Evolutionary conservation across 2,329 filamentous ascomycete species (phyloP).

Genomic region (Rutstroemia sp.): DNA sequence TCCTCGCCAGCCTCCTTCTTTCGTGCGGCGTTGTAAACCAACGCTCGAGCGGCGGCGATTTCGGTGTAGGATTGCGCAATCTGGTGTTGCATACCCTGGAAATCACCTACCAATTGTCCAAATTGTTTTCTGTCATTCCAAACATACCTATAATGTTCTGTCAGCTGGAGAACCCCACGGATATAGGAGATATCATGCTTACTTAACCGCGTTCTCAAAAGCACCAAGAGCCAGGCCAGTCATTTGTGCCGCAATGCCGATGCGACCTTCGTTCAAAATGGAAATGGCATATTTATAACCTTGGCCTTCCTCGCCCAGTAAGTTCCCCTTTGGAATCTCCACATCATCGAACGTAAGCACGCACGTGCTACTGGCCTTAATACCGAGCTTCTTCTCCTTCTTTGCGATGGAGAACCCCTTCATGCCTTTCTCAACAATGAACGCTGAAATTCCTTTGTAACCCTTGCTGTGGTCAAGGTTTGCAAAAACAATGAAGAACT

Average conservation of each 20-base stretch:
- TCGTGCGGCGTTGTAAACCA: slow-evolving; percentile 92
- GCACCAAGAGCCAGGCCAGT: slow-evolving; percentile 90
- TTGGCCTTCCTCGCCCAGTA: slow-evolving; percentile 81
- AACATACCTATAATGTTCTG: slow-evolving; percentile 54
- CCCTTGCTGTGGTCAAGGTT: slow-evolving; percentile 88
- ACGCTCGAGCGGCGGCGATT: slow-evolving; percentile 80
- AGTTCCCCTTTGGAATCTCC: slow-evolving; percentile 76
- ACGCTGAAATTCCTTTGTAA: slow-evolving; percentile 95
- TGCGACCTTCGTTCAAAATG: slow-evolving; percentile 90
- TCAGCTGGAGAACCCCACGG: slow-evolving; percentile 13
- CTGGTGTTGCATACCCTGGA: slow-evolving; percentile 99
- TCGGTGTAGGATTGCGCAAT: slow-evolving; percentile 93
- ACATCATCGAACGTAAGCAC: slow-evolving; percentile 98
- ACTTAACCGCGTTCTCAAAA: slow-evolving; percentile 86
- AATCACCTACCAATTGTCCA: slow-evolving; percentile 84
- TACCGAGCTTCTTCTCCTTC: slow-evolving; percentile 99
- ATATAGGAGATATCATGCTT: slow-evolving; percentile 27
- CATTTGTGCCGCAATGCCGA: slow-evolving; percentile 98
- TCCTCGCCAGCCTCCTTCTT: slow-evolving; percentile 98
- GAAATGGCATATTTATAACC: slow-evolving; percentile 98
- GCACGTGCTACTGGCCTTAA: slow-evolving; percentile 91
- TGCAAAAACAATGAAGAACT: slow-evolving; percentile 96
- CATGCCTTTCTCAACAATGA: slow-evolving; percentile 84
- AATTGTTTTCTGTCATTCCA: slow-evolving; percentile 99
- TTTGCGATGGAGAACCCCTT: slow-evolving; percentile 93